Base-by-base conservation (phyloP, 2,329 filamentous ascomycete genomes). In the Pseudogymnoascus sp. region DNA sequence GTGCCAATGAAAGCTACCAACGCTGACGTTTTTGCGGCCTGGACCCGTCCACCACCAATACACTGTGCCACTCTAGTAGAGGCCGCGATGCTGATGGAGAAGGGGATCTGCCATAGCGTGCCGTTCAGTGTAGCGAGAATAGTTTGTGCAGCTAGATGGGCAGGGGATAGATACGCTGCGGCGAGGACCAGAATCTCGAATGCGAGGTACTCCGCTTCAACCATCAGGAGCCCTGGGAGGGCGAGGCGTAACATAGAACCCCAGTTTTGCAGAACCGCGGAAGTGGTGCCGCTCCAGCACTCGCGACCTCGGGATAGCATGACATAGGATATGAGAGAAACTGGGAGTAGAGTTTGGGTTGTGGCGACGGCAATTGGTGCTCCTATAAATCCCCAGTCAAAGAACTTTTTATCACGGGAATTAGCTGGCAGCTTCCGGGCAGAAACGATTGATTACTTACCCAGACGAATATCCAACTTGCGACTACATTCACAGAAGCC, bases 51-150 rank as follows among this genome's bases (percentile, higher is more conserved):
- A 0, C 92, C 91, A 5, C 92, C 93, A 66, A 96, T 93, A 38
- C 96, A 78, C 70, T 96, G 96, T 18, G 92, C 92, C 16, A 96
- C 84, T 0, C 93, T 86, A 0, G 92, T 97, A 14, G 88, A 92
- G 0, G 88, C 86, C 1, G 92, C 92, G 64, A 97, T 92, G 36
- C 88, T 89, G 66, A 96, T 83, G 0, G 93, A 90, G 76, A 96
- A 96, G 0, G 92, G 91, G 56, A 96, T 86, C 74, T 96, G 90
- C 77, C 91, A 96, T 0, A 89, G 90, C 21, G 95, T 85, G 8
- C 86, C 85, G 0, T 87, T 85, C 50, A 96, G 80, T 0, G 89
- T 93, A n/a, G 89, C 84, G 5, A 97, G 79, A 14, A 96, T 86
- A 18, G 89, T 91, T 75, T 97, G 92, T 0, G 93, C 91, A 0